Conservation (phyloP, 805 yeast species). For the Wickerhamiella sorbophila region DNA sequence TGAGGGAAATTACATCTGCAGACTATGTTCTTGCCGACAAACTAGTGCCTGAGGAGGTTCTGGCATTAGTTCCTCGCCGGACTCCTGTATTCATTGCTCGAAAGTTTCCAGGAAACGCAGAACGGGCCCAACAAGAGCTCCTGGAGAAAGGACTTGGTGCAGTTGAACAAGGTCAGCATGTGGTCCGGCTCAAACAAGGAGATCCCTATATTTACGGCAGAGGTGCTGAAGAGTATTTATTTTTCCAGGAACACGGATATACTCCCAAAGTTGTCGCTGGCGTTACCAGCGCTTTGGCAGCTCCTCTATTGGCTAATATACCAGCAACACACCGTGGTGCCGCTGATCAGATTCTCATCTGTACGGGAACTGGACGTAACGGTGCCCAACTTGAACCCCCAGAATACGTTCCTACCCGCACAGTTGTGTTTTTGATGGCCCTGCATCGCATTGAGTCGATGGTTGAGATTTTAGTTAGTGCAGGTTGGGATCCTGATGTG, state of each 20-base stretch:
- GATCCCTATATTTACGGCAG: conserved; percentile 95
- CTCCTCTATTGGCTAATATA: conserved; percentile 66
- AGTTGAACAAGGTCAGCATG: conserved; percentile 50
- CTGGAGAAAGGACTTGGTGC: conserved; percentile 56
- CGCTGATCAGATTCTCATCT: conserved; percentile 80
- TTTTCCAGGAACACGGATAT: conserved; percentile 52
- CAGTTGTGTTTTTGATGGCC: conserved; percentile 83
- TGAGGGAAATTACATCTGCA: conserved; percentile 65
- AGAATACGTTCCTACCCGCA: conserved; percentile 52
- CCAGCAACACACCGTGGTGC: conserved; percentile 89
- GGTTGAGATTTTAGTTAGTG: conserved; percentile 30
- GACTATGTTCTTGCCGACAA: conserved; percentile 83
- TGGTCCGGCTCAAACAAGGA: conserved; percentile 86
- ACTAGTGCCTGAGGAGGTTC: conserved; percentile 76
- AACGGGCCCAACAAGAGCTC: conserved; percentile 77
- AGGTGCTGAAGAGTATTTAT: conserved; percentile 83
- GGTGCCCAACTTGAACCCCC: conserved; percentile 75
- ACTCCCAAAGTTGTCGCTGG: conserved; percentile 73
- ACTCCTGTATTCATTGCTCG: conserved; percentile 76
- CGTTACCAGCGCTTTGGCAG: conserved; percentile 75
- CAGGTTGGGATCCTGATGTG: conserved; percentile 52
- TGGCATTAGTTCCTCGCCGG: conserved; percentile 62
- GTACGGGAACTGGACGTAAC: conserved; percentile 88
- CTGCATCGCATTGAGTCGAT: conserved; percentile 47
- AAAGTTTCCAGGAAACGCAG: conserved; percentile 95